Percentiles rank a stretch among this genome's conserved stretches.
These are phyloP conservation scores for Aplosporella prunicola DNA, from an alignment of 2,329 filamentous ascomycete genomes.

Conservation along the genomic window DNA sequence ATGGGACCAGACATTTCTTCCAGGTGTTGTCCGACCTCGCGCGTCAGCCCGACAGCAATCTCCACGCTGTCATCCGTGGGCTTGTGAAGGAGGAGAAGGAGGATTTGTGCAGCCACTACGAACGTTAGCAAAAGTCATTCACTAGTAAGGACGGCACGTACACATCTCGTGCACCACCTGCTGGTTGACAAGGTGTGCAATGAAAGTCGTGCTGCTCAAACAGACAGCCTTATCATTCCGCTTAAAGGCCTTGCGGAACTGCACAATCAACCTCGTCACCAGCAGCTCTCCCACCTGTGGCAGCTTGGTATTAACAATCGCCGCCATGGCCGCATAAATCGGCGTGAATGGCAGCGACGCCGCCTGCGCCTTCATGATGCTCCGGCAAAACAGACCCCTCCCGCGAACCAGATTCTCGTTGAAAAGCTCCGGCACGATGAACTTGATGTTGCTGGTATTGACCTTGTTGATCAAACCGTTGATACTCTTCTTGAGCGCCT, in stretches of 20 bases:
- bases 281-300: constrained; percentile 90
- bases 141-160: no score
- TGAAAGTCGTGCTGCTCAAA: constrained; percentile 82
- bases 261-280: constrained; percentile 72
- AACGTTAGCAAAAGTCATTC: no score
- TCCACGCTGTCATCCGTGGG: constrained; percentile 96
- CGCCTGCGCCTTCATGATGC: constrained; percentile 97
- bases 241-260: constrained; percentile 92
- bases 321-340: constrained; percentile 90
- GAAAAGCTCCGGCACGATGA: constrained; percentile 93
- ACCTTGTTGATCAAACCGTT: constrained; percentile 99
- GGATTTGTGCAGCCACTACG: constrained; percentile 86
- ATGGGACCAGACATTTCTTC: constrained; percentile 92
- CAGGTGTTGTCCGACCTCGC: constrained; percentile 86
- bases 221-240: constrained; percentile 96
- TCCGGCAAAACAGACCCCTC: constrained; percentile 84
- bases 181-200: constrained; percentile 91
- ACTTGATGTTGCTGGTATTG: constrained; percentile 96
- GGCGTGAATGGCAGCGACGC: constrained; percentile 92
- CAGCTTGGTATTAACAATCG: constrained; percentile 95
- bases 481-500: constrained; percentile 96
- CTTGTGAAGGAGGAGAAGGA: constrained; percentile 85
- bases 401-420: constrained; percentile 88
- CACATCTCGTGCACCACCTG: constrained; percentile 90
- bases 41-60: constrained; percentile 87